These are phyloP conservation scores for Arctostaphylos glauca DNA, from an alignment of 148 eudicot genomes.

Conservation along the genomic window DNA sequence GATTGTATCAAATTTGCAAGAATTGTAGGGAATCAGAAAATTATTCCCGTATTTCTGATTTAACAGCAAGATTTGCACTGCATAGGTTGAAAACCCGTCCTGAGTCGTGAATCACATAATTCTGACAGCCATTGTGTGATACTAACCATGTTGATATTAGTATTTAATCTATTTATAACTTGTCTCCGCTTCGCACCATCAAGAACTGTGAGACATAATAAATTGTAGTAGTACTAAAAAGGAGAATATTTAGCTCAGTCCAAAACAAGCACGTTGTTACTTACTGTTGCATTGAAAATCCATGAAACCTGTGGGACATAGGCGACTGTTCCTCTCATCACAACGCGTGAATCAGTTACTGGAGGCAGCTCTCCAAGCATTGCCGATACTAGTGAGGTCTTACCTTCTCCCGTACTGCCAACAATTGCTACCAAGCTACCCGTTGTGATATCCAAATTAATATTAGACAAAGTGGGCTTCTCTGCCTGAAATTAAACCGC, in stretches of 20 bases:
- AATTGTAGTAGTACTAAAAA: neutral
- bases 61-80: neutral
- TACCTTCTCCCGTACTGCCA: conserved; percentile 97
- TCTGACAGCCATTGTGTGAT: neutral
- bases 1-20: neutral
- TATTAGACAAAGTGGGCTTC: conserved; percentile 67
- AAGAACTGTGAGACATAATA: neutral
- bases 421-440: conserved; percentile 94
- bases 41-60: neutral
- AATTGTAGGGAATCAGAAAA: neutral
- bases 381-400: conserved; percentile 90
- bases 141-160: neutral
- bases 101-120: neutral
- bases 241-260: neutral
- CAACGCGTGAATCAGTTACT: conserved; percentile 50
- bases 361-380: conserved; percentile 97
- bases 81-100: neutral
- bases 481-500: conserved; percentile 50
- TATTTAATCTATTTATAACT: neutral
- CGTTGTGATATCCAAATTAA: conserved; percentile 70
- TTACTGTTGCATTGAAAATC: conserved; percentile 97
- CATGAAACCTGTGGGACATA: conserved; percentile 97
- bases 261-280: conserved; percentile 24
- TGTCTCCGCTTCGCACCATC: neutral
- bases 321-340: conserved; percentile 81